These are phyloP conservation scores for Hypoxylon sp. DNA, from an alignment of 2,329 filamentous ascomycete species.

Conservation along the genomic window DNA sequence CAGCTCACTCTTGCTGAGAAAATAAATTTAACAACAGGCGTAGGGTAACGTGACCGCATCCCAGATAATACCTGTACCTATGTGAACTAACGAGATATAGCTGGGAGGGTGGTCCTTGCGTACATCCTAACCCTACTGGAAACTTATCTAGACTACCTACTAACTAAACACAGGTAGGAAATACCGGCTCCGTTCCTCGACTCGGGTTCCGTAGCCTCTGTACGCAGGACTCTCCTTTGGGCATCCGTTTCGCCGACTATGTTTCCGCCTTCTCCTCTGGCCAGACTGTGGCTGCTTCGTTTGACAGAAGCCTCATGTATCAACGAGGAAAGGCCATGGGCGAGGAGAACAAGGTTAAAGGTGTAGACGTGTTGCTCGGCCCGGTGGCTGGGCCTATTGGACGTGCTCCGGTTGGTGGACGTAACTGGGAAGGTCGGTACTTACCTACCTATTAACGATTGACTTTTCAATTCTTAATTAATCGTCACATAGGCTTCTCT, in stretches of 20 bases:
- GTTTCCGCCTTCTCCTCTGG: conserved; percentile 86
- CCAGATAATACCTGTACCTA: neutral
- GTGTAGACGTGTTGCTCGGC: conserved; percentile 80
- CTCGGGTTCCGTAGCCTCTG: conserved; percentile 82
- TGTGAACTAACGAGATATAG: conserved; percentile 54
- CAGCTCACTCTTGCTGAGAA: conserved; percentile 89
- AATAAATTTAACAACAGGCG: conserved; percentile 94
- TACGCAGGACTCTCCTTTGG: conserved; percentile 87
- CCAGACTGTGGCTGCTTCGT: conserved; percentile 86
- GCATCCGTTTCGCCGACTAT: conserved; percentile 83
- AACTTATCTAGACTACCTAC: no score
- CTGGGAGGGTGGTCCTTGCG: conserved; percentile 80
- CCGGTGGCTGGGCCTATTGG: conserved; percentile 82
- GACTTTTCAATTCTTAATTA: no score
- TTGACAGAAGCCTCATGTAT: conserved; percentile 81
- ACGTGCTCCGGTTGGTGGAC: conserved; percentile 75
- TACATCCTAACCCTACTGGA: conserved; percentile 54
- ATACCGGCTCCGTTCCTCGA: conserved; percentile 74
- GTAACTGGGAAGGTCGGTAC: conserved; percentile 75
- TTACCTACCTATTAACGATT: no score
- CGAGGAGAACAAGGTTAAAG: conserved; percentile 78
- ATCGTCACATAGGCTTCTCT: conserved; percentile 60
- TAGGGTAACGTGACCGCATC: conserved; percentile 71
- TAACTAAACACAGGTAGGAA: conserved; percentile 46
- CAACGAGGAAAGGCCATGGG: conserved; percentile 80